Percentiles rank a stretch among this genome's conserved stretches.
These are phyloP conservation scores for Aspergillus olivimuriae DNA, from an alignment of 495 filamentous ascomycete genomes.

Conservation along the genomic window DNA sequence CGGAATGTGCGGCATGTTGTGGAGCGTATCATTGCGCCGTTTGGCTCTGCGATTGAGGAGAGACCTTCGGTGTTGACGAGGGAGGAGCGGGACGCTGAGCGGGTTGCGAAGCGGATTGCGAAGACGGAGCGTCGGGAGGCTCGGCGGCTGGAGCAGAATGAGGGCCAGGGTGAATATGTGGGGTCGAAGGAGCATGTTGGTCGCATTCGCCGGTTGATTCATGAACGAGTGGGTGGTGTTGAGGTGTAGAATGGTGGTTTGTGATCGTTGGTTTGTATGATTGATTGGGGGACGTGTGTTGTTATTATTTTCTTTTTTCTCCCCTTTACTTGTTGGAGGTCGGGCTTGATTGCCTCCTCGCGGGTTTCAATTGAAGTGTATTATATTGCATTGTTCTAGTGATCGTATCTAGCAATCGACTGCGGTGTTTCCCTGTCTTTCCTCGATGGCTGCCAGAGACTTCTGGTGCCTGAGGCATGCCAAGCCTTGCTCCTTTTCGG, in stretches of 20 bases:
- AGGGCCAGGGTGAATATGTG: background rate
- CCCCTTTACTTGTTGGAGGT: too few species aligned
- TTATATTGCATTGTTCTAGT: too few species aligned
- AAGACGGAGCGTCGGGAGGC: slow-evolving; percentile 45
- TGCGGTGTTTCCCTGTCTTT: too few species aligned
- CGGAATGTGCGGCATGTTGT: slow-evolving; percentile 70
- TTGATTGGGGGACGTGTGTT: too few species aligned
- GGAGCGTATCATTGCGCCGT: slow-evolving; percentile 68
- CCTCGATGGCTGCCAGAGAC: too few species aligned
- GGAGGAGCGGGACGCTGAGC: slow-evolving; percentile 51
- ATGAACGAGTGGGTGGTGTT: slow-evolving; percentile 7
- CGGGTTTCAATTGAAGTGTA: too few species aligned
- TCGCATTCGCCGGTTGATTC: slow-evolving; percentile 13
- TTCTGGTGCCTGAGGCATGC: background rate
- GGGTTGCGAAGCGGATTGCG: slow-evolving; percentile 38
- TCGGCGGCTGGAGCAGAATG: slow-evolving; percentile 18
- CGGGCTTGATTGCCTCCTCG: too few species aligned
- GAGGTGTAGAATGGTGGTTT: background rate
- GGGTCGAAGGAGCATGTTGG: slow-evolving; percentile 19
- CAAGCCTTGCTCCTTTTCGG: slow-evolving; percentile 8
- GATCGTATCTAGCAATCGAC: too few species aligned
- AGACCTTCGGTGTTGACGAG: slow-evolving; percentile 58
- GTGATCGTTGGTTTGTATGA: too few species aligned
- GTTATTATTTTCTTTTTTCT: background rate
- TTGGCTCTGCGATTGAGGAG: slow-evolving; percentile 53